Conservation (phyloP, 2,329 filamentous ascomycete genomes). For the Dendrostoma leiphaemia region DNA sequence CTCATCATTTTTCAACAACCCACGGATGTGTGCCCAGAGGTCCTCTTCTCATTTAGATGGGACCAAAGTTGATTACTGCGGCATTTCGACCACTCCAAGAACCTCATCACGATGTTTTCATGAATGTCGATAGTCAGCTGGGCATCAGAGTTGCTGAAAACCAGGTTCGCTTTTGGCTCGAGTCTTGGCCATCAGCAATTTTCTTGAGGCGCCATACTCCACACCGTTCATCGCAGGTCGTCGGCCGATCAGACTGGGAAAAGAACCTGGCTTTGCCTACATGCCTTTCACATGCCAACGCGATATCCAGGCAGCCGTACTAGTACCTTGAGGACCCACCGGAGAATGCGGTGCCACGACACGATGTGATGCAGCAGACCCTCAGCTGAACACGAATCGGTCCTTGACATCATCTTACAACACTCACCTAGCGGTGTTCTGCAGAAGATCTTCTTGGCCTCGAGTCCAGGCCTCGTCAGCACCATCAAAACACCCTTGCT, state of each 20-base stretch:
- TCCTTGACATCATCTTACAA: slow-evolving; percentile 26
- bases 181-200: slow-evolving; percentile 60
- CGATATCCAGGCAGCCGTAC: too few relatives aligned
- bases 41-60: slow-evolving; percentile 62
- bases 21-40: slow-evolving; percentile 83
- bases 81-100: slow-evolving; percentile 84
- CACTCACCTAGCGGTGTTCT: background rate
- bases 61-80: slow-evolving; percentile 74
- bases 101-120: slow-evolving; percentile 62
- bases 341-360: too few relatives aligned
- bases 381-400: too few relatives aligned
- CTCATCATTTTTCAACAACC: slow-evolving; percentile 38
- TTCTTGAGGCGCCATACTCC: slow-evolving; percentile 78
- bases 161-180: slow-evolving; percentile 70
- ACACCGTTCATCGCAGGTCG: slow-evolving; percentile 83
- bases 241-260: slow-evolving; percentile 84
- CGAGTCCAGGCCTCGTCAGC: background rate
- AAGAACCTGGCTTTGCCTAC: slow-evolving; percentile 79
- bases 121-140: slow-evolving; percentile 72
- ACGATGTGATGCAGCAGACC: too few relatives aligned
- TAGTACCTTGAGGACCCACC: too few relatives aligned
- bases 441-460: background rate
- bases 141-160: slow-evolving; percentile 56
- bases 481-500: too few relatives aligned
- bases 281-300: too few relatives aligned